Percentiles rank a stretch among this genome's conserved stretches.
These are phyloP conservation scores for Xylaria longipes DNA, from an alignment of 495 filamentous ascomycete species.

Conservation along the genomic window DNA sequence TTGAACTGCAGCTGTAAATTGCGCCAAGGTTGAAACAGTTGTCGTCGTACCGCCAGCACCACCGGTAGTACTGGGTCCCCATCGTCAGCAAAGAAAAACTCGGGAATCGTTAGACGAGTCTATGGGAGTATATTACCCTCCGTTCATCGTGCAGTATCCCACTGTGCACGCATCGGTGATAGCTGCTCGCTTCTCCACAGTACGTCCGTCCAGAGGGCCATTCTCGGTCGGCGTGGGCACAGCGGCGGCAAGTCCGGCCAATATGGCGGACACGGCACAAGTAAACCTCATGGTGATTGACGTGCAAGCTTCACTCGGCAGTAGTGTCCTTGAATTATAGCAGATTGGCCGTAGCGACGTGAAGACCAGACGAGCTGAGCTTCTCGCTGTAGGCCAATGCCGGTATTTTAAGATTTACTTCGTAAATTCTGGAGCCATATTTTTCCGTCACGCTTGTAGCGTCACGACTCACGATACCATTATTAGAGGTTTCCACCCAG, in stretches of 20 bases:
- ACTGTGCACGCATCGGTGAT: slow-evolving; percentile 41
- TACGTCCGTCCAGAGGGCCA: slow-evolving; percentile 9
- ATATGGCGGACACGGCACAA: slow-evolving; percentile 15
- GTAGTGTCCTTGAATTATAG: neutral
- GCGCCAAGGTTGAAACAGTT: slow-evolving; percentile 58
- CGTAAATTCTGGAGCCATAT: slow-evolving; percentile 4
- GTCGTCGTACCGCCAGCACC: slow-evolving; percentile 59
- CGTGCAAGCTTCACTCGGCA: neutral
- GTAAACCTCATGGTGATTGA: slow-evolving; percentile 35
- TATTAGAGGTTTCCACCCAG: neutral
- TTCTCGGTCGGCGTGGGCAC: slow-evolving; percentile 11
- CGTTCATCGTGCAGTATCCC: slow-evolving; percentile 44
- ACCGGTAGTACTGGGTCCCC: slow-evolving; percentile 56
- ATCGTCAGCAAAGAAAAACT: neutral
- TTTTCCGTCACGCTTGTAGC: neutral
- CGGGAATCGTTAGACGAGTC: too few relatives aligned
- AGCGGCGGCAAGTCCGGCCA: slow-evolving; percentile 4
- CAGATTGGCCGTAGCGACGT: neutral
- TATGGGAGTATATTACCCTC: slow-evolving; percentile 25
- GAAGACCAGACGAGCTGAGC: neutral
- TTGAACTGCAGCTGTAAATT: slow-evolving; percentile 50
- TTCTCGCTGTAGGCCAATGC: neutral
- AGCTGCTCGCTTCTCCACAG: slow-evolving; percentile 37
- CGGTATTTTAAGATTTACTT: slow-evolving; percentile 20
- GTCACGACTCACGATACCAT: neutral